A percentile compares a stretch with the other conserved stretches of the same genome.
Conservation (phyloP, 805 yeast genomes). For the Wickerhamomyces canadensis region DNA sequence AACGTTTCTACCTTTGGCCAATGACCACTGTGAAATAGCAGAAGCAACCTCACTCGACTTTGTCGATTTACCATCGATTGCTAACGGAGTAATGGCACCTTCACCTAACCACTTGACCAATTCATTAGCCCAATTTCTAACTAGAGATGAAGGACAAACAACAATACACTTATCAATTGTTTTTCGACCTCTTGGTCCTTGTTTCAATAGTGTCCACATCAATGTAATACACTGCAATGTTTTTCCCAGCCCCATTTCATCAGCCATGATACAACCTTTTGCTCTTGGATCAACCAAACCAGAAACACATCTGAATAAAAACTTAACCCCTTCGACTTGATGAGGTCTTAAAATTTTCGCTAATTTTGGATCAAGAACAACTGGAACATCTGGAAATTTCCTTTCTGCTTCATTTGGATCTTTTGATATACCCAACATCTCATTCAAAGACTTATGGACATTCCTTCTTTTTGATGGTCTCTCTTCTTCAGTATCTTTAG, state of each 20-base stretch:
- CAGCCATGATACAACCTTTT: conserved; percentile 97
- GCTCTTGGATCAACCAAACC: conserved; percentile 82
- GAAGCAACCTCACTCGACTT: conserved; percentile 63
- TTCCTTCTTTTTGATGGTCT: conserved; percentile 29
- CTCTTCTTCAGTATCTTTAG: conserved; percentile 14
- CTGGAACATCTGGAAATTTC: conserved; percentile 83
- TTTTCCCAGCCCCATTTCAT: conserved; percentile 94
- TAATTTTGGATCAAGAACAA: conserved; percentile 86
- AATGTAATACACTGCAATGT: conserved; percentile 85
- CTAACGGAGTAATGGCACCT: conserved; percentile 82
- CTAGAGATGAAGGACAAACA: conserved; percentile 93
- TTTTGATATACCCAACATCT: conserved; percentile 67
- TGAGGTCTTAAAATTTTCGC: conserved; percentile 88
- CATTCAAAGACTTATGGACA: conserved; percentile 66
- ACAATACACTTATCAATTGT: conserved; percentile 87
- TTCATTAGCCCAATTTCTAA: conserved; percentile 96
- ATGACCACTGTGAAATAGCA: conserved; percentile 77
- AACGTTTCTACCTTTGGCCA: conserved; percentile 79
- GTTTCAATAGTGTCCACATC: conserved; percentile 88
- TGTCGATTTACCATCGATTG: conserved; percentile 85
- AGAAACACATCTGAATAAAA: conserved; percentile 83
- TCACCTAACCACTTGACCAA: conserved; percentile 92
- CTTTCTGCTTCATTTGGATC: conserved; percentile 43
- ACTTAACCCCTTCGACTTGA: conserved; percentile 93
- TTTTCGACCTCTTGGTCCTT: conserved; percentile 75